Base-by-base conservation (phyloP, 148 eudicot genomes). In the Dysphania ambrosioides region DNA sequence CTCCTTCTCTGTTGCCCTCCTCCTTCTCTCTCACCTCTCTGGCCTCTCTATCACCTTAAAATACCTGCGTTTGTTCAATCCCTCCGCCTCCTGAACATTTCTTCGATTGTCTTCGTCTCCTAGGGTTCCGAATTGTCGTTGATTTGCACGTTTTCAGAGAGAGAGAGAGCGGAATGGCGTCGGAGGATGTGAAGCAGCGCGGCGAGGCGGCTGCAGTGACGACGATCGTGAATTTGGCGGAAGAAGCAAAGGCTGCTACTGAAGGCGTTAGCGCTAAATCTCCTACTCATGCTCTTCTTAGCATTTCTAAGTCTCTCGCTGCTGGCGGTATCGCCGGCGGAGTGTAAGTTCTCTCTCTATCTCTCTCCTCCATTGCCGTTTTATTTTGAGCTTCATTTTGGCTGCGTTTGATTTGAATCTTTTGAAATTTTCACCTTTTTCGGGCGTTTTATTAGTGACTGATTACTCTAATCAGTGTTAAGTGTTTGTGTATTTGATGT, bases 281-380 rank as follows among this genome's bases (percentile, higher is more conserved):
- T 75, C 92, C 92, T 0, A 79, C 76, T 32, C 49, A 78, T 62
- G 87, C 90, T 58, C 35, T 87, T 63, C 71, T 81, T 35, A 84
- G 83, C 68, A 82, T 92, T 73, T 79, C 84, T 49, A 92, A 92
- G 70, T 92, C 97, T 56, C 95, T 90, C 21, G 86, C 87, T 64
- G 97, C 97, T 32, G 97, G 97, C 55, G 97, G 97, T 1, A 85
- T 92, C 58, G 96, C 97, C 71, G 91, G 93, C 24, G 92, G 87
- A 82, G 92, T 93, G 96, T 93, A 55, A 49, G 96, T 77, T 65
- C 55, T n/a, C n/a, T n/a, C 32, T 27, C 3, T 72, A 44, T 36
- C 21, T 75, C 68, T 59, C 0, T 49, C 23, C 10, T 5, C 2
- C 24, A 0, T 66, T 35, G 42, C 29, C 1, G 21, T 41, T 32